Conservation (phyloP, 2,329 filamentous ascomycete genomes). For the Chaetoscypha palmicola region DNA sequence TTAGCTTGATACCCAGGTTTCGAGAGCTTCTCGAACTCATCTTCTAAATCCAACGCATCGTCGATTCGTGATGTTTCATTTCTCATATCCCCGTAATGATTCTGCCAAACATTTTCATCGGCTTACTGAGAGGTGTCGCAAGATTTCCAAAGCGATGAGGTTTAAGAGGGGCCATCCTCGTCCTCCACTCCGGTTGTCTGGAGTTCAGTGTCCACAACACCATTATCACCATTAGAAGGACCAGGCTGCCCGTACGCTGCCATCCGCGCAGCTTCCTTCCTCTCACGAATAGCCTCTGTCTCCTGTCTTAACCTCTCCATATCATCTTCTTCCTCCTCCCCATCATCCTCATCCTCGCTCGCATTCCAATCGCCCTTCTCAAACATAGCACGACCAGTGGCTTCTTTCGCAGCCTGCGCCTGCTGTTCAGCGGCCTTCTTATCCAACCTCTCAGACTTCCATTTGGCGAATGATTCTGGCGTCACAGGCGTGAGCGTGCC, state of each 20-base stretch:
- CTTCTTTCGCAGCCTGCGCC: conserved; percentile 85
- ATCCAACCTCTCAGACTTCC: conserved; percentile 89
- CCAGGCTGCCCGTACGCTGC: conserved; percentile 18
- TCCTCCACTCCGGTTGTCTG: conserved; percentile 14
- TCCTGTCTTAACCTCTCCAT: conserved; percentile 75
- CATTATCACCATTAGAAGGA: conserved; percentile 17
- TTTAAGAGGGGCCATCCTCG: conserved; percentile 23
- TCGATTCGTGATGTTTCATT: no score
- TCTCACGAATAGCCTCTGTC: conserved; percentile 67
- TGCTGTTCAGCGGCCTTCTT: conserved; percentile 96
- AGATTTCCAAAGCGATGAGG: conserved; percentile 17
- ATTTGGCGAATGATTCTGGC: conserved; percentile 85
- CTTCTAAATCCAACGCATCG: no score
- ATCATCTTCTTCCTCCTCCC: conserved; percentile 50
- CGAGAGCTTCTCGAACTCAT: no score
- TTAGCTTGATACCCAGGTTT: background rate
- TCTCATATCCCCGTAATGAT: no score
- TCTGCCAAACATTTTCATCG: no score
- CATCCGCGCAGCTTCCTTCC: conserved; percentile 71
- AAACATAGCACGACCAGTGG: conserved; percentile 89
- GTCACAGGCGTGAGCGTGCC: conserved; percentile 91
- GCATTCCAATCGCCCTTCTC: conserved; percentile 90
- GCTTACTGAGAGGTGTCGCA: background rate
- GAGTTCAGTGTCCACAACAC: conserved; percentile 12
- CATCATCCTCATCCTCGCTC: conserved; percentile 50